Evolutionary conservation across 139 green algal species (phyloP), one percentile per base, ranked within the genome.

Genomic region (Tetraselmis striata): DNA sequence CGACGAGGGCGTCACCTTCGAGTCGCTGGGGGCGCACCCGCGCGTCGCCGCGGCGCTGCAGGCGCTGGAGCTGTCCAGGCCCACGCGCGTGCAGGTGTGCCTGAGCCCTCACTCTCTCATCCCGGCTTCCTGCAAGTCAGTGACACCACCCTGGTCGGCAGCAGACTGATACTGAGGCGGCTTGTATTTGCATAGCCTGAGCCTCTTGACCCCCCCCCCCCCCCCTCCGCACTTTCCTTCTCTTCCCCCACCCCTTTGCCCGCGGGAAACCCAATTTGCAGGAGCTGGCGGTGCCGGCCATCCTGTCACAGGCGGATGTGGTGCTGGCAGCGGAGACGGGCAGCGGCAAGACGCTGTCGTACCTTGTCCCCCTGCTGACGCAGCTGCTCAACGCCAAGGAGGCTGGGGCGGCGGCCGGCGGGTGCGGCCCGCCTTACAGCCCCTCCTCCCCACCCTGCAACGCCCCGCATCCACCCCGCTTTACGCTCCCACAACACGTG

Each of bases 261-360:
- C n/a, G n/a, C n/a, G n/a, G n/a, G n/a, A n/a, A n/a, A n/a, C n/a
- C n/a, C n/a, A n/a, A n/a, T n/a, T n/a, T 81, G 11, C 88, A 98
- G 92, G 85, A 89, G 76, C 84, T 92, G 0, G 88, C 92, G 0
- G 78, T 92, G 0, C 90, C 89, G 0, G 84, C 85, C 2, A 77
- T 98, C 76, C 31, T 94, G 1, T 45, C 59, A 0, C 91, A 92
- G 30, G 59, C 81, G 29, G 90, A 95, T 82, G 87, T 93, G 0
- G 95, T 98, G 2, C 82, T 99, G 22, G 94, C 96, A 0, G 93
- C 96, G 2, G 96, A 99, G 83, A 99, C 96, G 1, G 96, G 97
- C 79, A 98, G 95, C 80, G 97, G 97, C 83, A 99, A 99, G 84
- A 99, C 96, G 1, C 87, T 98, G 0, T 89, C 94, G 0, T 99